These are phyloP conservation scores for Mycena kentingensis DNA, from an alignment of 768 basidiomycete genomes.

Conservation along the genomic window DNA sequence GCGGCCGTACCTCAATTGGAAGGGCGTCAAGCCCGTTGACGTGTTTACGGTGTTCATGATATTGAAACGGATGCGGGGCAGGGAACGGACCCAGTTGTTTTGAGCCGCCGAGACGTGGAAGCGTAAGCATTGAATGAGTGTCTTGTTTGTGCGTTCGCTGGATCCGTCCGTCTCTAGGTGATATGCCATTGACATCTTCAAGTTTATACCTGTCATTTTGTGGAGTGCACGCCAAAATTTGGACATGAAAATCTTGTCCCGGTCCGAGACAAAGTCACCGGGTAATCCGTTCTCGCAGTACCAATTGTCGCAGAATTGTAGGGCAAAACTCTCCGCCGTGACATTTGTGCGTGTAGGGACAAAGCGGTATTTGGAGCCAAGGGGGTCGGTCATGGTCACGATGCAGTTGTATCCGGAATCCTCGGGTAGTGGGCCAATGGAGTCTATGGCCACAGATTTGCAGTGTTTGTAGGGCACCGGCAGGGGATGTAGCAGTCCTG, in stretches of 20 bases:
- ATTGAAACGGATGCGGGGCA: slow-evolving; percentile 24
- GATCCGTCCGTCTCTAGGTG: slow-evolving; percentile 35
- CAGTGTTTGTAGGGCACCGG: slow-evolving; percentile 21
- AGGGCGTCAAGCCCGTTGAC: slow-evolving; percentile 22
- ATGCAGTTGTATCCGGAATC: slow-evolving; percentile 30
- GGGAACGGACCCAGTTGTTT: slow-evolving; percentile 20
- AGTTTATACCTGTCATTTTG: no score
- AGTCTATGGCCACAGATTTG: slow-evolving; percentile 30
- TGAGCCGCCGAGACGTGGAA: slow-evolving; percentile 23
- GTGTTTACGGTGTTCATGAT: slow-evolving; percentile 10
- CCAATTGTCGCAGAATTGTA: slow-evolving; percentile 28
- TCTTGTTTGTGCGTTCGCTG: slow-evolving; percentile 29
- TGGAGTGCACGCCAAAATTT: slow-evolving; percentile 32
- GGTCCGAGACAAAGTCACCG: slow-evolving; percentile 18
- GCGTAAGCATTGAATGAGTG: slow-evolving; percentile 20
- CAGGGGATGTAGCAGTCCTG: slow-evolving; percentile 27
- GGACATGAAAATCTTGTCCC: slow-evolving; percentile 32
- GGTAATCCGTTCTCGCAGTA: slow-evolving; percentile 37
- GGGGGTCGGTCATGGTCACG: slow-evolving; percentile 27
- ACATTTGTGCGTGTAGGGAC: slow-evolving; percentile 13
- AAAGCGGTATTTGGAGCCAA: slow-evolving; percentile 18
- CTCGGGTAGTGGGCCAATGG: slow-evolving; percentile 34
- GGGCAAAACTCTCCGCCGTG: slow-evolving; percentile 23
- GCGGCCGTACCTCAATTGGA: slow-evolving; percentile 30
- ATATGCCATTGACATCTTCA: slow-evolving; percentile 30